A percentile compares a stretch with the other conserved stretches of the same genome.
Conservation (phyloP, 2,329 filamentous ascomycete genomes). For the Aspergillus sp. region DNA sequence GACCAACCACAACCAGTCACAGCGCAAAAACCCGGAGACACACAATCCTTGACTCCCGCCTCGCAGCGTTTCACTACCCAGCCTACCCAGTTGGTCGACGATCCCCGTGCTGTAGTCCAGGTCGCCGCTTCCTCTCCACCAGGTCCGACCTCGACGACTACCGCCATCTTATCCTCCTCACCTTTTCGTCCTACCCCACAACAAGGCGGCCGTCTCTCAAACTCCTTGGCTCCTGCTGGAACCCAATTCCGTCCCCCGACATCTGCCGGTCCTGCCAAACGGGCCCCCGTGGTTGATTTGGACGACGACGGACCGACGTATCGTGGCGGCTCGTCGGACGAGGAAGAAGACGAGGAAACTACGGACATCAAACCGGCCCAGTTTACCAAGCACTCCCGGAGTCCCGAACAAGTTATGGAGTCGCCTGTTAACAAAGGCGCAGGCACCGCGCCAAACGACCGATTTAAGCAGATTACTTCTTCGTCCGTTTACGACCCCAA, state of each 20-base stretch:
- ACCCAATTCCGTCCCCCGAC: conserved; percentile 58
- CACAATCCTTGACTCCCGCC: conserved; percentile 37
- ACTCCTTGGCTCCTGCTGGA: conserved; percentile 66
- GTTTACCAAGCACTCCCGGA: conserved; percentile 44
- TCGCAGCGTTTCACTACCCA: conserved; percentile 54
- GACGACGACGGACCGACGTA: conserved; percentile 53
- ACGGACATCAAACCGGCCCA: conserved; percentile 57
- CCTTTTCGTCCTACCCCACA: conserved; percentile 30
- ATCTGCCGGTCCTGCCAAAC: conserved; percentile 33
- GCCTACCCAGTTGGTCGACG: conserved; percentile 53
- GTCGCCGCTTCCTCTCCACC: conserved; percentile 85
- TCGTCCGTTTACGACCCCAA: conserved; percentile 38
- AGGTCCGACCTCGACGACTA: conserved; percentile 34
- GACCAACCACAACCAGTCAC: conserved; percentile 41
- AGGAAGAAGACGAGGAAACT: conserved; percentile 39
- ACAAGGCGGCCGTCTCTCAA: conserved; percentile 45
- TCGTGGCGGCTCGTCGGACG: conserved; percentile 59
- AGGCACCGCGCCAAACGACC: conserved; percentile 20
- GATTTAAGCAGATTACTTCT: conserved; percentile 40
- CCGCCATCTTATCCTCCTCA: conserved; percentile 18
- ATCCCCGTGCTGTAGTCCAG: conserved; percentile 54
- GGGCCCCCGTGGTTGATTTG: conserved; percentile 39
- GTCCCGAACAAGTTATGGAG: conserved; percentile 35
- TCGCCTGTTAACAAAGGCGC: conserved; percentile 27
- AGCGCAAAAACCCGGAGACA: conserved; percentile 13